Conservation (phyloP, 441 rosid genomes). For the Adansonia rubrostipa region DNA sequence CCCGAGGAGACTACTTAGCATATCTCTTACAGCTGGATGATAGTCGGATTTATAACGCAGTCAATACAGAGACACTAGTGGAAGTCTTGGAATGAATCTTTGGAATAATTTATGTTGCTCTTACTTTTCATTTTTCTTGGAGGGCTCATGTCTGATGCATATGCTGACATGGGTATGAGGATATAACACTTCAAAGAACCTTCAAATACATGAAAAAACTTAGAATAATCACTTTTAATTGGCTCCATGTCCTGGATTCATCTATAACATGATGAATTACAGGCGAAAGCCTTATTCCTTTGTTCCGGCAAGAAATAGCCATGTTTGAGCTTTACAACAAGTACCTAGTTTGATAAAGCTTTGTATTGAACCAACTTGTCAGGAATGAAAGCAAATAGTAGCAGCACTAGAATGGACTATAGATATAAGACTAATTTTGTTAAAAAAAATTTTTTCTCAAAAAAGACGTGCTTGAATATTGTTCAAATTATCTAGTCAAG, state of each 20-base stretch:
- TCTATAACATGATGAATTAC: background rate
- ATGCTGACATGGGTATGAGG: no score
- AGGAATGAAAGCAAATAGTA: background rate
- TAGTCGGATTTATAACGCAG: background rate
- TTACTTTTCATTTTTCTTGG: no score
- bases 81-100: background rate
- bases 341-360: background rate
- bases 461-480: background rate
- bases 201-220: no score
- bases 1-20: background rate
- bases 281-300: background rate
- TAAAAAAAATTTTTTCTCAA: background rate
- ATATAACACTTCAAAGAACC: no score
- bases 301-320: constrained; percentile 4
- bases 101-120: background rate
- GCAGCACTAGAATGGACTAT: background rate
- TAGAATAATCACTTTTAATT: background rate
- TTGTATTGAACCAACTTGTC: background rate
- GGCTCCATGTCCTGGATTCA: constrained; percentile 8
- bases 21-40: background rate
- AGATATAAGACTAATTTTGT: background rate
- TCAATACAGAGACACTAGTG: background rate
- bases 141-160: no score
- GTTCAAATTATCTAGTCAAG: background rate
- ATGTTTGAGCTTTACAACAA: background rate